Evolutionary conservation across 139 green algal species (phyloP), one percentile per base, ranked within the genome.

Genomic region (Chlorella sorokiniana): DNA sequence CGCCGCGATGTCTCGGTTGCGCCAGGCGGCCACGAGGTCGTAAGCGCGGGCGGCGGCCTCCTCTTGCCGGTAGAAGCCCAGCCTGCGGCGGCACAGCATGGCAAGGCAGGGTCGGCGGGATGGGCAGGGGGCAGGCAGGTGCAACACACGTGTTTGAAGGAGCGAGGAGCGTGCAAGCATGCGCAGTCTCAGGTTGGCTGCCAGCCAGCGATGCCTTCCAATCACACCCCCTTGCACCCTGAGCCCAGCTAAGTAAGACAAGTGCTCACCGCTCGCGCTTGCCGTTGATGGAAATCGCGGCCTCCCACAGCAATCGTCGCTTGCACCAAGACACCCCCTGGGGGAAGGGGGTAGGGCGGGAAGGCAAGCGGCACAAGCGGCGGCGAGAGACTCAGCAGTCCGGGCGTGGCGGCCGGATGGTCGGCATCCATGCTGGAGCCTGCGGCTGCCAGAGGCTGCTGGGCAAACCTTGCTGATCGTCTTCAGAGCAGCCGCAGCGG

Each of bases 281-380:
- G 51, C 72, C 72, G 48, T 54, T 38, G 52, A 79, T 79, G 9
- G 51, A 68, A 25, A 79, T 79, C 35, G 72, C 72, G 23, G 72
- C 72, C 37, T 79, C 72, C 72, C 72, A 79, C 51, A 79, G 52
- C 33, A 9, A 38, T 23, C 72, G 72, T 18, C 72, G 72, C 72
- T 79, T 79, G 72, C 72, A 79, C 72, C 72, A 79, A 2, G 72
- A 79, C 52, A 79, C 72, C 23, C 72, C 72, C 23, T 52, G 68
- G 72, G 23, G 40, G 23, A 31, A 78, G 5, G 18, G 2, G 35
- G 33, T 31, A 63, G 29, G n/a, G 11, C 29, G 4, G 18, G n/a
- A 42, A 4, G 10, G 1, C 2, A 44, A 31, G 44, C 3, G 8
- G 44, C 31, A 25, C 64, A 68, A 68, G 65, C 29, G 27, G 61